Evolutionary conservation across 257 asterid genomes (phyloP).

Genomic region (Solanum appendiculatum): DNA sequence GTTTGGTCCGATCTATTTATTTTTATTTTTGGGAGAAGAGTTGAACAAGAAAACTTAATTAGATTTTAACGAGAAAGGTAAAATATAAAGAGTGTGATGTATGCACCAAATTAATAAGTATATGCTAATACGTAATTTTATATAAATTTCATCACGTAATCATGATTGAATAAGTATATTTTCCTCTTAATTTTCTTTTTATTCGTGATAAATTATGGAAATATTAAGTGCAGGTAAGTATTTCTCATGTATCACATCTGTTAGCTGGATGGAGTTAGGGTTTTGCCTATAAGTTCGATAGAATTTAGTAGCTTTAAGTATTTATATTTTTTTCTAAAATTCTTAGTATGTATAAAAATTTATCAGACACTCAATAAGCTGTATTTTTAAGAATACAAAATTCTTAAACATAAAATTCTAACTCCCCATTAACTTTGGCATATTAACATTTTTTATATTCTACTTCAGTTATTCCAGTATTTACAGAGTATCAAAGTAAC

Average conservation of each 20-base stretch:
- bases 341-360: background rate
- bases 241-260: background rate
- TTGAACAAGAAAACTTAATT: background rate
- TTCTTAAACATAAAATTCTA: background rate
- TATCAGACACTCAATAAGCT: background rate
- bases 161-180: background rate
- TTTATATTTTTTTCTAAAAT: too few species aligned
- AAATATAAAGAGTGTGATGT: background rate
- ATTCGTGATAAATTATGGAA: background rate
- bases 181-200: background rate
- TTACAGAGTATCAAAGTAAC: background rate
- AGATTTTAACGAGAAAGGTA: background rate
- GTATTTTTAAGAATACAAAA: background rate
- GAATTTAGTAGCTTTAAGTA: background rate
- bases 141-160: background rate
- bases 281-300: background rate
- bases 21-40: background rate
- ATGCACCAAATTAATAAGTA: background rate
- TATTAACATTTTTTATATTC: background rate
- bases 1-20: background rate
- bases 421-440: background rate
- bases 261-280: background rate
- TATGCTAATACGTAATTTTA: background rate
- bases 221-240: background rate
- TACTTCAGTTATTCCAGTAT: background rate